A percentile compares a stretch with the other conserved stretches of the same genome.
phyloP scores from a whole-genome alignment of 345 rosid genomes.

The Viola odorata region DNA sequence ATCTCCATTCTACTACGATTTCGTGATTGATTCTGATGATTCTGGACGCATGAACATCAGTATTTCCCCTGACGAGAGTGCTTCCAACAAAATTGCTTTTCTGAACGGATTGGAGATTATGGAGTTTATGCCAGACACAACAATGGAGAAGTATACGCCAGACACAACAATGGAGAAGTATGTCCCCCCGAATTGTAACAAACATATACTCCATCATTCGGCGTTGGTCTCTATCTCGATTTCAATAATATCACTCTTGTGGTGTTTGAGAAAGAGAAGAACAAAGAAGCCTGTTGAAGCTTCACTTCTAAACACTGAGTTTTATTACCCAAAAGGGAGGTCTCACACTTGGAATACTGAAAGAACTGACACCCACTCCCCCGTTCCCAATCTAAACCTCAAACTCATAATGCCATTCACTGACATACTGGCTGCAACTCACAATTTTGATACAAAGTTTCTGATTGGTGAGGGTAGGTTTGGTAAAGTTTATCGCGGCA shows the following conservation, averaged over 20 bases:
- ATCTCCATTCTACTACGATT: constrained; percentile 39
- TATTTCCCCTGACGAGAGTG: constrained; percentile 13
- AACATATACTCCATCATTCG: too few species aligned
- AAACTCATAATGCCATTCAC: constrained; percentile 31
- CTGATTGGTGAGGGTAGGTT: not conserved
- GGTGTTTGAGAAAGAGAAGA: not conserved
- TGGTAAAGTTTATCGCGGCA: not conserved
- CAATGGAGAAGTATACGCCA: not conserved
- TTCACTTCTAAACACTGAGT: constrained; percentile 25
- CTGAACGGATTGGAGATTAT: constrained; percentile 55
- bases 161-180: too few species aligned
- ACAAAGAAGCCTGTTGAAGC: constrained; percentile 22
- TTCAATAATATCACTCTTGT: too few species aligned
- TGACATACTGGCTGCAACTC: not conserved
- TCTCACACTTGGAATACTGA: too few species aligned
- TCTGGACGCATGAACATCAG: constrained; percentile 33
- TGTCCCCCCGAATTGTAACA: not conserved
- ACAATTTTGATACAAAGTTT: not conserved
- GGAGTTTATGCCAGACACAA: constrained; percentile 28
- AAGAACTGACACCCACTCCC: not conserved
- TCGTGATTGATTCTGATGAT: constrained; percentile 37
- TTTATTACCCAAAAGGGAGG: constrained; percentile 20
- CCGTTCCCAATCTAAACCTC: constrained; percentile 25
- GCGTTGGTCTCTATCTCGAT: constrained; percentile 4
- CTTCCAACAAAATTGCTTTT: constrained; percentile 12